Evolutionary conservation across 106 monocot genomes (phyloP), one percentile per base, ranked within the genome.

Genomic region (Dendrobium huoshanense): DNA sequence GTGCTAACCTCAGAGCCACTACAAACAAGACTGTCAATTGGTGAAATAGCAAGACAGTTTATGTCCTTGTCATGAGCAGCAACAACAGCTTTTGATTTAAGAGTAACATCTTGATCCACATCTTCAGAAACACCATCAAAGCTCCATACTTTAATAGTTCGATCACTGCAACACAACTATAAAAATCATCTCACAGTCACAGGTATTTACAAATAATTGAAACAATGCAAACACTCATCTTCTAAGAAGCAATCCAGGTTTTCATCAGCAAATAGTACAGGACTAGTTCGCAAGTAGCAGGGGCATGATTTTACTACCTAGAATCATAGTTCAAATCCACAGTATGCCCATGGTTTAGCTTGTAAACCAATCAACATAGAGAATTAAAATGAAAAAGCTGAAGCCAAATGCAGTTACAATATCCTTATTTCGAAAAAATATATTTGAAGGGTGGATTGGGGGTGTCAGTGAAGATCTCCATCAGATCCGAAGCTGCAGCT

Each of bases 61-160:
- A 98, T 98, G 81, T 98, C 98, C 81, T 95, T 95, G 75, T 95
- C 94, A 86, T 98, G 98, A 76, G 91, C 98, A 77, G 92, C 92
- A 20, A 95, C 98, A 82, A 89, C 81, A 79, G 92, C 92, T 74
- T 87, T 95, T 75, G 92, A 78, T 88, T 95, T 98, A 70, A 98
- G 85, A 59, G 76, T 80, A 75, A 65, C 79, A 65, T 86, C 92
- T 33, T 79, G 80, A 22, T 88, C 80, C 25, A 33, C 75, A 77
- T 74, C 86, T 82, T 84, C 85, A 27, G 81, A 83, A 33, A 88
- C n/a, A 81, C 73, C 85, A 78, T 92, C 89, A 25, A 92, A 84
- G 72, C 75, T 88, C 98, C 98, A 98, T 4, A 98, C 84, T 80
- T 93, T 98, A 67, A 98, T 88, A 16, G 92, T 95, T 19, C 87